Evolutionary conservation across 352 stramenopile genomes (phyloP).

Genomic region (Aphanomyces cochlioides): DNA sequence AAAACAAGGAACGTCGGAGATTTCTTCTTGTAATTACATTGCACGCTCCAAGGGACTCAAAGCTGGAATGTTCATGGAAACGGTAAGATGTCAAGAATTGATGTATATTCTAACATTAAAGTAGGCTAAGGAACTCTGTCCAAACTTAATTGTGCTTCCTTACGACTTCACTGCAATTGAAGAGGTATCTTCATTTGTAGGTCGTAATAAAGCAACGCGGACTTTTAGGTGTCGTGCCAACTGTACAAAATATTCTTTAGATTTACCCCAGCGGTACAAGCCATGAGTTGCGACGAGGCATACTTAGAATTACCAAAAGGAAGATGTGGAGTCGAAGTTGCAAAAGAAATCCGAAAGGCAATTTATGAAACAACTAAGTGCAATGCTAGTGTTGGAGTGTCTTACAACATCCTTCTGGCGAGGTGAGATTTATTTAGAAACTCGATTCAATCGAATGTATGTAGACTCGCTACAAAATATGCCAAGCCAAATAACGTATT

Average conservation of each 20-base stretch:
- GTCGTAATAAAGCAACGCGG: not conserved
- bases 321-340: slow-evolving; percentile 64
- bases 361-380: slow-evolving; percentile 83
- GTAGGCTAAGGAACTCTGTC: slow-evolving; percentile 86
- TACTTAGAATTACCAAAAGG: slow-evolving; percentile 84
- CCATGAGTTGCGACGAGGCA: slow-evolving; percentile 95
- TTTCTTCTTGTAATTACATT: slow-evolving; percentile 95
- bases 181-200: slow-evolving; percentile 38
- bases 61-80: slow-evolving; percentile 94
- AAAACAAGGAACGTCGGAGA: slow-evolving; percentile 79
- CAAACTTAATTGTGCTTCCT: slow-evolving; percentile 88
- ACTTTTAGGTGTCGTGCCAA: slow-evolving; percentile 76
- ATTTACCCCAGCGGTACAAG: slow-evolving; percentile 85
- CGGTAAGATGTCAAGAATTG: not conserved
- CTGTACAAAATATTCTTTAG: slow-evolving; percentile 91
- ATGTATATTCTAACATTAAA: not conserved
- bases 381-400: slow-evolving; percentile 90
- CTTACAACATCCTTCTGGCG: slow-evolving; percentile 91
- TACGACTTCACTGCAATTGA: slow-evolving; percentile 83
- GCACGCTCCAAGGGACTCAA: slow-evolving; percentile 86
- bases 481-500: slow-evolving; percentile 91
- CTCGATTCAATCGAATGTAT: not conserved
- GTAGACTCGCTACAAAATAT: slow-evolving; percentile 90
- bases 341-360: slow-evolving; percentile 56
- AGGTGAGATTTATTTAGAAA: slow-evolving; percentile 14